Evolutionary conservation across 768 basidiomycete genomes (phyloP).

Genomic region (Tylopilus plumbeoviolaceoides): DNA sequence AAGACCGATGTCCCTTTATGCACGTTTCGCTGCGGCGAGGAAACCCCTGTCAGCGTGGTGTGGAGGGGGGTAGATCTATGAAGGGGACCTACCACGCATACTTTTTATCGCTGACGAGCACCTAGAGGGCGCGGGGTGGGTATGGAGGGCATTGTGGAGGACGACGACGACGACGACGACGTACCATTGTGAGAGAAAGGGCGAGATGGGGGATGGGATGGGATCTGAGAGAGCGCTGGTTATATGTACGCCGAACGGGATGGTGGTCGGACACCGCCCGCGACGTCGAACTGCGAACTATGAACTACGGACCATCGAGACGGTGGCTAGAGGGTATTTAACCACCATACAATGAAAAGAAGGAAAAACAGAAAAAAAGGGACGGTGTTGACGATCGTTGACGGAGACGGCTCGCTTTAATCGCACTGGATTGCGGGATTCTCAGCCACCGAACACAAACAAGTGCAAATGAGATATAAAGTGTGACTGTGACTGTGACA

Average conservation of each 20-base stretch:
- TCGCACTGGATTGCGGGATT: conserved; percentile 16
- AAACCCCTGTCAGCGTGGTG: conserved; percentile 4
- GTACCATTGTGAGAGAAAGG: conserved; percentile 40
- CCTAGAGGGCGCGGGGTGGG: conserved; percentile 35
- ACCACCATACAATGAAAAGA: conserved; percentile 39
- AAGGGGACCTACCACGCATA: conserved; percentile 67
- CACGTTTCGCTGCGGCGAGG: conserved; percentile 67
- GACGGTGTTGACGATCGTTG: conserved; percentile 51
- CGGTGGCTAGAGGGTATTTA: conserved; percentile 35
- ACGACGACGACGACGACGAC: conserved; percentile 9
- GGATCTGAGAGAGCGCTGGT: neutral
- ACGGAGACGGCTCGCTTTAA: conserved; percentile 26
- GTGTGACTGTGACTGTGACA: conserved; percentile 11
- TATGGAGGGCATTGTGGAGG: neutral
- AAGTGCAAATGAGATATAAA: too few relatives aligned
- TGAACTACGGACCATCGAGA: conserved; percentile 27
- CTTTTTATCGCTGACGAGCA: conserved; percentile 71
- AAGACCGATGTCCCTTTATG: conserved; percentile 92
- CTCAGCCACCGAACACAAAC: conserved; percentile 26
- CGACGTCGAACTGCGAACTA: conserved; percentile 56
- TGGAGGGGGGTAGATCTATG: neutral
- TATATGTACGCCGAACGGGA: conserved; percentile 30
- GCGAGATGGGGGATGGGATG: neutral
- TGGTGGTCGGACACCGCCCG: conserved; percentile 49
- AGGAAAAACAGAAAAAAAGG: conserved; percentile 22